Conservation (phyloP, 495 filamentous ascomycete species). For the Poronia punctata region DNA sequence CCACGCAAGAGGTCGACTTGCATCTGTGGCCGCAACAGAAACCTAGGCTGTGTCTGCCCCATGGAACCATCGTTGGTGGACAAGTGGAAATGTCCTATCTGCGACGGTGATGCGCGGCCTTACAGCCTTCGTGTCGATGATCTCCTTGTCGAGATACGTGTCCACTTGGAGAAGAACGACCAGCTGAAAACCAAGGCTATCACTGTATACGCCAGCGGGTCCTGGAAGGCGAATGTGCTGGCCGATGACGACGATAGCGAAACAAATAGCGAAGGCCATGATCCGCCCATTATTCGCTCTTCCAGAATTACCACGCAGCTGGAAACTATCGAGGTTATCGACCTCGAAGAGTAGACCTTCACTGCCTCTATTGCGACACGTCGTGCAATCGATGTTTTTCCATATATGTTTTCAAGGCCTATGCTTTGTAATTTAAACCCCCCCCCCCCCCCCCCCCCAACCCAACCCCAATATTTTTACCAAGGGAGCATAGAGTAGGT, state of each 20-base stretch:
- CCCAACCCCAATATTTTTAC: no score
- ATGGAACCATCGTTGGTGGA: constrained; percentile 54
- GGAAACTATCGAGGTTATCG: constrained; percentile 20
- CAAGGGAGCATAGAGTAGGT: no score
- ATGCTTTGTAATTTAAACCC: no score
- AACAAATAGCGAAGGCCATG: constrained; percentile 14
- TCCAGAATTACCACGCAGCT: no score
- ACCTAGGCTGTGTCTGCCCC: constrained; percentile 23
- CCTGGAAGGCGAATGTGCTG: constrained; percentile 43
- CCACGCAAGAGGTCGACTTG: constrained; percentile 31
- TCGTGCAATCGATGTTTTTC: no score
- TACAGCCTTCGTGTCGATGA: constrained; percentile 59
- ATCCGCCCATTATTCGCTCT: no score
- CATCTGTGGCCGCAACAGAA: constrained; percentile 25
- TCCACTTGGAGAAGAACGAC: constrained; percentile 35
- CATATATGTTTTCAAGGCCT: no score
- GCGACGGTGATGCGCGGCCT: constrained; percentile 66
- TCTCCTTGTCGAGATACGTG: constrained; percentile 57
- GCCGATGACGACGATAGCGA: constrained; percentile 21
- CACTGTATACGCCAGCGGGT: constrained; percentile 49
- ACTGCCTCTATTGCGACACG: no score
- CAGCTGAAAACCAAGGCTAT: constrained; percentile 50
- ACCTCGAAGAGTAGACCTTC: constrained; percentile 25
- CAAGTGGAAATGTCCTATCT: constrained; percentile 78
- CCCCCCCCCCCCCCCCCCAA: no score